phyloP scores from a whole-genome alignment of 2,329 filamentous ascomycete genomes.

The Cercospora sp. region DNA sequence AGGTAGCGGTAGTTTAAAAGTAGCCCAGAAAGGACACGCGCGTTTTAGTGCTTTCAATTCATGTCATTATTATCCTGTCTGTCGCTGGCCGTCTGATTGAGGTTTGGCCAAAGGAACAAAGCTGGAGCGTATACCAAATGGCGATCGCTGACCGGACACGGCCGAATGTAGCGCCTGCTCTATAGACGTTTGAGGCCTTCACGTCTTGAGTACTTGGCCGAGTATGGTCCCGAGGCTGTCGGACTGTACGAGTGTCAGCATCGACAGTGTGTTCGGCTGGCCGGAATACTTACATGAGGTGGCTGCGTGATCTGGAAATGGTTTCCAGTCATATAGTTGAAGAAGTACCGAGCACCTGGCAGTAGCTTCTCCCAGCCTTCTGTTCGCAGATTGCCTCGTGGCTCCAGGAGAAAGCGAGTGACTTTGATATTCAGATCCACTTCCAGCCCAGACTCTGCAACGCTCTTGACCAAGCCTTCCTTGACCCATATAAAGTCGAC shows the following conservation, averaged over 20 bases:
- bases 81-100: not conserved
- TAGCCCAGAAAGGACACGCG: not conserved
- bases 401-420: conserved; percentile 37
- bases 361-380: conserved; percentile 37
- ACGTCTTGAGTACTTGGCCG: conserved; percentile 7
- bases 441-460: conserved; percentile 33
- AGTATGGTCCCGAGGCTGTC: conserved; percentile 25
- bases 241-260: conserved; percentile 14
- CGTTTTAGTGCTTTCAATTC: not conserved
- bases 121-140: not conserved
- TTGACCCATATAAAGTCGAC: conserved; percentile 38
- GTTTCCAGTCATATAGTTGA: conserved; percentile 38
- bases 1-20: not conserved
- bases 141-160: not conserved
- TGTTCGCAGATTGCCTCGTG: conserved; percentile 32
- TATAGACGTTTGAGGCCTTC: not conserved
- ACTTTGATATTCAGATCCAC: conserved; percentile 37
- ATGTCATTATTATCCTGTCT: not conserved
- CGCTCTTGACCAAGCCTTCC: conserved; percentile 35
- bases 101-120: not conserved
- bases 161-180: not conserved
- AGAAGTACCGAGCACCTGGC: conserved; percentile 32
- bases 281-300: conserved; percentile 32
- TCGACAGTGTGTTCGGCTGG: not conserved
- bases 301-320: conserved; percentile 39